A percentile compares a stretch with the other conserved stretches of the same genome.
Evolutionary conservation across 805 yeast genomes (phyloP).

Genomic region (Wickerhamiella sergipiensis): DNA sequence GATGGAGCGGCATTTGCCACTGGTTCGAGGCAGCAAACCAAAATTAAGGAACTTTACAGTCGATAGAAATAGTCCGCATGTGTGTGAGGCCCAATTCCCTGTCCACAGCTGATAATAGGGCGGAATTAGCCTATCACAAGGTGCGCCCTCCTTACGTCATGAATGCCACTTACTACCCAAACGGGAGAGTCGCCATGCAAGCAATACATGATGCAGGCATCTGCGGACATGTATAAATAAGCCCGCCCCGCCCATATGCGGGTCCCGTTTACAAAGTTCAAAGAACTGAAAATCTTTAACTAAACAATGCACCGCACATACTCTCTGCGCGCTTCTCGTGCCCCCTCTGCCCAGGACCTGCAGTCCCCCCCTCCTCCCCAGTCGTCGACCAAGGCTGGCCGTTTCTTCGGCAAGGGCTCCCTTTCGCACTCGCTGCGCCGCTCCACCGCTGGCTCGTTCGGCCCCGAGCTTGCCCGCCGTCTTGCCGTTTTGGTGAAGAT

Average conservation of each 20-base stretch:
- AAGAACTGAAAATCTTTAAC: background rate
- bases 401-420: constrained; percentile 77
- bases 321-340: constrained; percentile 86
- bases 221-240: constrained; percentile 8
- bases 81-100: background rate
- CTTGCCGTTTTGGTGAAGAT: constrained; percentile 84
- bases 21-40: background rate
- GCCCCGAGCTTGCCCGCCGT: constrained; percentile 90
- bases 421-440: constrained; percentile 40
- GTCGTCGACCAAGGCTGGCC: constrained; percentile 67
- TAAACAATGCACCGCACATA: constrained; percentile 87
- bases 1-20: background rate
- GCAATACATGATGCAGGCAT: constrained; percentile 5
- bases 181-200: constrained; percentile 3
- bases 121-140: background rate
- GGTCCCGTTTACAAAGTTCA: constrained; percentile 2
- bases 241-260: constrained; percentile 3
- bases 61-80: background rate
- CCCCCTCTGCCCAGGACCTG: constrained; percentile 94
- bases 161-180: constrained; percentile 4
- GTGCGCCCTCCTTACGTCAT: background rate
- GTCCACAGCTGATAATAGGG: background rate
- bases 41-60: too few relatives aligned
- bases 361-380: constrained; percentile 94
- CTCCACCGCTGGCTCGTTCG: constrained; percentile 78